Percentiles rank a stretch among this genome's conserved stretches.
Evolutionary conservation across 164 flowering plant genomes (phyloP).

Genomic region (Piper longum): DNA sequence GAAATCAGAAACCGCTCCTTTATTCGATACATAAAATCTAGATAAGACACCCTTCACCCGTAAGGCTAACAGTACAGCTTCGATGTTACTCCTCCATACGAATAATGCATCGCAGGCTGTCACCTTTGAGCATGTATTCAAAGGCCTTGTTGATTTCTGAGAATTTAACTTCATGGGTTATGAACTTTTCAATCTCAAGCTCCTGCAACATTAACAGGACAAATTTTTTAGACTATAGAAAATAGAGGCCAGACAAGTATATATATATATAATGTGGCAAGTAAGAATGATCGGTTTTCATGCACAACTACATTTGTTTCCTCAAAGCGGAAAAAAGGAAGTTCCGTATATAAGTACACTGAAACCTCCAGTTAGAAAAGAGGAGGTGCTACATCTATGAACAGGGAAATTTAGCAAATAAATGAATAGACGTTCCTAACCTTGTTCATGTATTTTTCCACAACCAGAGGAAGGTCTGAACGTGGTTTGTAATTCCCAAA

Average conservation of each 20-base stretch:
- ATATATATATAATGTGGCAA: too few relatives aligned
- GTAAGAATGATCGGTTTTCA: too few relatives aligned
- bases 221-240: neutral
- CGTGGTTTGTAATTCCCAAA: conserved; percentile 62
- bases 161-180: conserved; percentile 53
- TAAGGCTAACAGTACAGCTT: neutral
- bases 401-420: neutral
- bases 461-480: conserved; percentile 49
- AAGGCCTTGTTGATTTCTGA: conserved; percentile 64
- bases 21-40: neutral
- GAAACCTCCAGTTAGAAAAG: neutral
- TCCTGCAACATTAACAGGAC: conserved; percentile 19
- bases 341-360: too few relatives aligned
- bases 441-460: conserved; percentile 68
- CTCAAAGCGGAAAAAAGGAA: neutral
- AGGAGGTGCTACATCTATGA: neutral
- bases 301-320: neutral
- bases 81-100: conserved; percentile 8
- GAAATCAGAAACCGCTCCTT: neutral
- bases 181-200: conserved; percentile 49
- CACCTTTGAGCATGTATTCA: conserved; percentile 45
- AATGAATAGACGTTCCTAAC: conserved; percentile 9
- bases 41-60: neutral
- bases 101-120: conserved; percentile 47
- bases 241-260: too few relatives aligned